phyloP scores from a whole-genome alignment of 805 yeast species.

The Cyberlindnera samutprakarnensis region DNA sequence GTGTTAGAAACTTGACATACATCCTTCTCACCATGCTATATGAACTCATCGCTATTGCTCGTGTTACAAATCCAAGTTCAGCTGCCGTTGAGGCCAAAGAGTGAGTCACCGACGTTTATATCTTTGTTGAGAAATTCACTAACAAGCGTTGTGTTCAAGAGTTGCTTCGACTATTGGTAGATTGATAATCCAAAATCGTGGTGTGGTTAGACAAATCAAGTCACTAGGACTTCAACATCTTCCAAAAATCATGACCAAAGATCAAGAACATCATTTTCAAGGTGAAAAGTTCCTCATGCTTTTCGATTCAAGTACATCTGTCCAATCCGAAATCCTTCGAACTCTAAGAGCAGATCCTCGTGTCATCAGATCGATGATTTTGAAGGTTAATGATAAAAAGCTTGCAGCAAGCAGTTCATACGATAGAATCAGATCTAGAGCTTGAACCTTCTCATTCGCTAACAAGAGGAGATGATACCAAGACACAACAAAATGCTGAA shows the following conservation, averaged over 20 bases:
- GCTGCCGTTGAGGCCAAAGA: conserved; percentile 58
- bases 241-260: conserved; percentile 76
- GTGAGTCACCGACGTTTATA: conserved; percentile 3
- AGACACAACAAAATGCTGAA: neutral
- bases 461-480: neutral
- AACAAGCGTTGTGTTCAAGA: conserved; percentile 5
- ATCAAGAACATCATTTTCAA: conserved; percentile 84
- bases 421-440: conserved; percentile 32
- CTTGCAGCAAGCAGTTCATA: conserved; percentile 53
- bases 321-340: conserved; percentile 77
- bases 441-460: too few species aligned
- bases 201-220: conserved; percentile 79
- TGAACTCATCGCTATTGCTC: conserved; percentile 85
- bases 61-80: conserved; percentile 54
- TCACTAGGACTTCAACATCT: conserved; percentile 73
- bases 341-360: conserved; percentile 85
- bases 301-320: conserved; percentile 81
- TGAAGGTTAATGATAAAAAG: conserved; percentile 48
- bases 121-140: neutral
- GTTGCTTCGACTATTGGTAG: conserved; percentile 68
- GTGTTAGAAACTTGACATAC: too few species aligned
- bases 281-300: conserved; percentile 83
- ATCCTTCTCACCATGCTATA: conserved; percentile 52
- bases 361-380: conserved; percentile 69
- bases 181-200: conserved; percentile 80